A percentile compares a stretch with the other conserved stretches of the same genome.
These are phyloP conservation scores for Cryptococcus sp. DNA, from an alignment of 1,284 basidiomycete genomes.

Conservation along the genomic window DNA sequence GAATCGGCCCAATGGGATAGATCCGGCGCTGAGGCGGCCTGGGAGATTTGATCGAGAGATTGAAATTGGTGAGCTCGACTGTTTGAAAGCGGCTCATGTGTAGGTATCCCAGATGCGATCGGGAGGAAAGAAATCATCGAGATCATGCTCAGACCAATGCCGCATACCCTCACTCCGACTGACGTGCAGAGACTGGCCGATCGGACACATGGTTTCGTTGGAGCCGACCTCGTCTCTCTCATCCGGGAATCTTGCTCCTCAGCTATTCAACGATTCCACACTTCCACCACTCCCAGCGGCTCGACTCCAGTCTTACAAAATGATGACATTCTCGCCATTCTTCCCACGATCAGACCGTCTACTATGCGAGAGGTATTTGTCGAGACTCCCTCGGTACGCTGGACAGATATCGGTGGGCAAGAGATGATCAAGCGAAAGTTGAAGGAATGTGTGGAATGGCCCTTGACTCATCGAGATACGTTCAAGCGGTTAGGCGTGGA, in stretches of 20 bases:
- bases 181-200: conserved; percentile 67
- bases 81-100: background rate
- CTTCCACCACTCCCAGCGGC: conserved; percentile 15
- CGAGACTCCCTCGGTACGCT: conserved; percentile 76
- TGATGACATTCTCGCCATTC: conserved; percentile 65
- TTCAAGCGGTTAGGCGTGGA: conserved; percentile 83
- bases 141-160: conserved; percentile 74
- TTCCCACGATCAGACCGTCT: conserved; percentile 80
- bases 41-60: conserved; percentile 96
- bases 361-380: conserved; percentile 91
- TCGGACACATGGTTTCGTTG: conserved; percentile 92
- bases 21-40: conserved; percentile 88
- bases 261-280: conserved; percentile 79
- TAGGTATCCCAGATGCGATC: conserved; percentile 81
- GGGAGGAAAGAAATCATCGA: conserved; percentile 78
- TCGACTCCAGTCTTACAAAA: conserved; percentile 52
- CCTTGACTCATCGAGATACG: conserved; percentile 74
- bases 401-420: conserved; percentile 88
- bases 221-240: conserved; percentile 88
- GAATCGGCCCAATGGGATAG: conserved; percentile 94
- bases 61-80: conserved; percentile 70
- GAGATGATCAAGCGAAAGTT: conserved; percentile 72
- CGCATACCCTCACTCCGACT: conserved; percentile 61
- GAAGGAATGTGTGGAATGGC: conserved; percentile 91
- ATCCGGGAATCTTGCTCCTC: conserved; percentile 88